phyloP scores from a whole-genome alignment of 768 basidiomycete genomes.

The Termitomyces sp. region DNA sequence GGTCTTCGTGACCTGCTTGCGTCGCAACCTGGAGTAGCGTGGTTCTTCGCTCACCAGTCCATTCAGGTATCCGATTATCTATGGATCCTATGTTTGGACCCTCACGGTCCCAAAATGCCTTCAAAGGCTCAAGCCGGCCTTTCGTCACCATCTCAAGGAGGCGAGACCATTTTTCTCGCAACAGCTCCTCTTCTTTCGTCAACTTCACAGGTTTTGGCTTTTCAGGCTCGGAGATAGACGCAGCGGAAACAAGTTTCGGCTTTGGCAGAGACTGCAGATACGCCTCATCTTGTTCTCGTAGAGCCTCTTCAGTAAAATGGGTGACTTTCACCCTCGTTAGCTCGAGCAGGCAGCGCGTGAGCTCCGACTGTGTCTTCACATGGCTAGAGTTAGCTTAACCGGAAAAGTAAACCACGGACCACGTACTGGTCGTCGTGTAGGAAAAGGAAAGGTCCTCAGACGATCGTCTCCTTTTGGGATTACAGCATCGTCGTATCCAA shows the following conservation, averaged over 20 bases:
- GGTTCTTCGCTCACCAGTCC: slow-evolving; percentile 53
- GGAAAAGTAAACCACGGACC: background rate
- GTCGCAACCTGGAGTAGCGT: slow-evolving; percentile 78
- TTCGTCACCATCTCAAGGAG: slow-evolving; percentile 89
- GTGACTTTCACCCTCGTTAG: slow-evolving; percentile 81
- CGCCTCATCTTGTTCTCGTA: slow-evolving; percentile 82
- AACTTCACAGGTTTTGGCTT: slow-evolving; percentile 54
- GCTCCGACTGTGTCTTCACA: slow-evolving; percentile 81
- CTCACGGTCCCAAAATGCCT: slow-evolving; percentile 79
- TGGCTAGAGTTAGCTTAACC: background rate
- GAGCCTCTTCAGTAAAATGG: slow-evolving; percentile 78
- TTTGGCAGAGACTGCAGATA: slow-evolving; percentile 87
- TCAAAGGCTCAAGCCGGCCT: slow-evolving; percentile 77
- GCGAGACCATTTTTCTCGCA: slow-evolving; percentile 77
- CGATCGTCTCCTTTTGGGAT: slow-evolving; percentile 78
- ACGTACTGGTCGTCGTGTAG: slow-evolving; percentile 88
- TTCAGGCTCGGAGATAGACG: slow-evolving; percentile 32
- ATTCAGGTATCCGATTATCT: slow-evolving; percentile 62
- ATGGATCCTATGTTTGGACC: slow-evolving; percentile 48
- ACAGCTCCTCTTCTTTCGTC: slow-evolving; percentile 71
- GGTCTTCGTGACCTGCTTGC: slow-evolving; percentile 65
- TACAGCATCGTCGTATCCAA: slow-evolving; percentile 79
- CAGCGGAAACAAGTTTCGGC: slow-evolving; percentile 43
- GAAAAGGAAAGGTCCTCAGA: slow-evolving; percentile 90
- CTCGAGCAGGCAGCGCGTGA: slow-evolving; percentile 81